These are phyloP conservation scores for Lepiota brunneoincarnata DNA, from an alignment of 768 basidiomycete species.

Conservation along the genomic window DNA sequence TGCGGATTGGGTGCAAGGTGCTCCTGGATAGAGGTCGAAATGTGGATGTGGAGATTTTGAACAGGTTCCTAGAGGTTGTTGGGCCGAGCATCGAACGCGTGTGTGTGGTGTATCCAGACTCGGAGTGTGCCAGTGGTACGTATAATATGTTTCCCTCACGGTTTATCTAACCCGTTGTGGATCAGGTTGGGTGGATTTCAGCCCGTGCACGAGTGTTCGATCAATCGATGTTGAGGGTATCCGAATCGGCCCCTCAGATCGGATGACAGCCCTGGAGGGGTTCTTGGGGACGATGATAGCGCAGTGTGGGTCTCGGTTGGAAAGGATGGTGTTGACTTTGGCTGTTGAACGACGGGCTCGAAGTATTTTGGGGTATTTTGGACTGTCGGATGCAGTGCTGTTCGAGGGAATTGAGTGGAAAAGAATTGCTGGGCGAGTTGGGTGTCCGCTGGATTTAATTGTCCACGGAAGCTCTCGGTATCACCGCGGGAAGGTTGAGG, in stretches of 20 bases:
- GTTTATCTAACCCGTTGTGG: neutral
- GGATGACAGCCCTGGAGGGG: neutral
- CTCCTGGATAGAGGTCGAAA: no score
- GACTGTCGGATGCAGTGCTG: neutral
- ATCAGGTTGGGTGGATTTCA: neutral
- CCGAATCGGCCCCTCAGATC: conserved; percentile 1
- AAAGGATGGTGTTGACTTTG: neutral
- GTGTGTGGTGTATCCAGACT: neutral
- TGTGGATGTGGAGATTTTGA: neutral
- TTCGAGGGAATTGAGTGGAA: conserved; percentile 1
- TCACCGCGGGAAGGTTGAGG: neutral
- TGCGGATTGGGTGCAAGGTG: conserved; percentile 1
- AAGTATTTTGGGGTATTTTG: conserved; percentile 1
- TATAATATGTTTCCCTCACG: no score
- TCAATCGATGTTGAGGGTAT: neutral
- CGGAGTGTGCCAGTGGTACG: no score
- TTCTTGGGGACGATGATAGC: neutral
- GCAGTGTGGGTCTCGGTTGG: neutral
- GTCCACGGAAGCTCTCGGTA: neutral
- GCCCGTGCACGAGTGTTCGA: neutral
- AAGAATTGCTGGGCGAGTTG: neutral
- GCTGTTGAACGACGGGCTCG: neutral
- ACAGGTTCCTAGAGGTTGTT: neutral
- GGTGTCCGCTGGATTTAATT: neutral
- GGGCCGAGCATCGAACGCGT: neutral